Evolutionary conservation across 768 basidiomycete genomes (phyloP).

Genomic region (Porphyrellus cyaneotinctus): DNA sequence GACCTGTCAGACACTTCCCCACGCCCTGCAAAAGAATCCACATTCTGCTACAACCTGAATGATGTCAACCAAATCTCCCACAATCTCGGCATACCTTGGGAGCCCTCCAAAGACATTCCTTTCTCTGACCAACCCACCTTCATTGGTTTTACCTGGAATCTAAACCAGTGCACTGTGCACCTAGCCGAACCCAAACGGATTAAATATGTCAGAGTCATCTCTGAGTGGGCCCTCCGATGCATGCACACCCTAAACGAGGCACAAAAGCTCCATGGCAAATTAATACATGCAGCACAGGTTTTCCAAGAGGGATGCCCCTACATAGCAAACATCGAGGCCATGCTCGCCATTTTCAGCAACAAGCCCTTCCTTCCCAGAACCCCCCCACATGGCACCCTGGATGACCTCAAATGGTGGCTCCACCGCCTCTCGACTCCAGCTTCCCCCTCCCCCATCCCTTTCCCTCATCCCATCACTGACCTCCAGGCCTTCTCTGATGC

Average conservation of each 20-base stretch:
- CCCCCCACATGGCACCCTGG: neutral
- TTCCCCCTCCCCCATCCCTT: neutral
- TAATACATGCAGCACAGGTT: conserved; percentile 32
- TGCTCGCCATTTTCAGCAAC: conserved; percentile 29
- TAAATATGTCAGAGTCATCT: neutral
- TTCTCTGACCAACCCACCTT: neutral
- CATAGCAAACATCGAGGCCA: conserved; percentile 21
- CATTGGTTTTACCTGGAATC: neutral
- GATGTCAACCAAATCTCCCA: neutral
- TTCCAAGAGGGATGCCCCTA: conserved; percentile 26
- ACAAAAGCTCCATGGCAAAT: conserved; percentile 1
- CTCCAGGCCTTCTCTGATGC: conserved; percentile 36
- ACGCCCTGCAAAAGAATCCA: neutral
- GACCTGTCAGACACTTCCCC: neutral
- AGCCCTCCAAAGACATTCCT: neutral
- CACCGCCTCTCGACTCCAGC: neutral
- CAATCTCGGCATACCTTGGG: neutral
- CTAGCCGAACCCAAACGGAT: neutral
- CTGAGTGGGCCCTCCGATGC: rapidly evolving
- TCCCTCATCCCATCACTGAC: neutral
- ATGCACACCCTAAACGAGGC: neutral
- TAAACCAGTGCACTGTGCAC: rapidly evolving
- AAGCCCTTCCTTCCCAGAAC: conserved; percentile 28
- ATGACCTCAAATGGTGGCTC: neutral
- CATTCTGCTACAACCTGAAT: neutral